Evolutionary conservation across 768 basidiomycete species (phyloP).

Genomic region (Pleurotus platypus): DNA sequence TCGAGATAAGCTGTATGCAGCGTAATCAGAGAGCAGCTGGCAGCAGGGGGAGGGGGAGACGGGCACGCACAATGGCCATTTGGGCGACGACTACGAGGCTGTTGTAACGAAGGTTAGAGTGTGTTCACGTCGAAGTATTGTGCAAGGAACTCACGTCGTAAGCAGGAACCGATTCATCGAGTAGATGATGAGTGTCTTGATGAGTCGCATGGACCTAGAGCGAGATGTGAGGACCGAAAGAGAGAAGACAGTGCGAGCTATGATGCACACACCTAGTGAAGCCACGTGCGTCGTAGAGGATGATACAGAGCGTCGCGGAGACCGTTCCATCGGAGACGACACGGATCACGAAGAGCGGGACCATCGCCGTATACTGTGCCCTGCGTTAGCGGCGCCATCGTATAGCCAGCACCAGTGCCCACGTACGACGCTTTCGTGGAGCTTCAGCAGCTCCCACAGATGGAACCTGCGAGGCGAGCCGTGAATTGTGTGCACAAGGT

Average conservation of each 20-base stretch:
- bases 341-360: neutral
- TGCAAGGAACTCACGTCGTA: neutral
- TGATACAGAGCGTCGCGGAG: neutral
- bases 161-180: neutral
- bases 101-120: neutral
- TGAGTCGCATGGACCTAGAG: neutral
- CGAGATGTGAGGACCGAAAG: no score
- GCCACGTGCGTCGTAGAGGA: neutral
- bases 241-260: no score
- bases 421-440: conserved; percentile 1
- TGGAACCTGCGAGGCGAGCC: neutral
- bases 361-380: neutral
- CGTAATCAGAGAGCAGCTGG: neutral
- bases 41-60: neutral
- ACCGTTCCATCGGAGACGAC: neutral
- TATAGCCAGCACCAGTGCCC: neutral
- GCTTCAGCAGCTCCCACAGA: neutral
- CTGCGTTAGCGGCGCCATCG: no score
- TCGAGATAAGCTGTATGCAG: neutral
- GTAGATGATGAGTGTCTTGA: neutral
- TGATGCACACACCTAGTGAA: neutral
- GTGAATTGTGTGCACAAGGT: neutral
- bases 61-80: neutral
- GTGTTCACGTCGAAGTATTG: no score
- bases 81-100: neutral